These are phyloP conservation scores for Solanum clarkiae DNA, from an alignment of 257 asterid genomes.

Conservation along the genomic window DNA sequence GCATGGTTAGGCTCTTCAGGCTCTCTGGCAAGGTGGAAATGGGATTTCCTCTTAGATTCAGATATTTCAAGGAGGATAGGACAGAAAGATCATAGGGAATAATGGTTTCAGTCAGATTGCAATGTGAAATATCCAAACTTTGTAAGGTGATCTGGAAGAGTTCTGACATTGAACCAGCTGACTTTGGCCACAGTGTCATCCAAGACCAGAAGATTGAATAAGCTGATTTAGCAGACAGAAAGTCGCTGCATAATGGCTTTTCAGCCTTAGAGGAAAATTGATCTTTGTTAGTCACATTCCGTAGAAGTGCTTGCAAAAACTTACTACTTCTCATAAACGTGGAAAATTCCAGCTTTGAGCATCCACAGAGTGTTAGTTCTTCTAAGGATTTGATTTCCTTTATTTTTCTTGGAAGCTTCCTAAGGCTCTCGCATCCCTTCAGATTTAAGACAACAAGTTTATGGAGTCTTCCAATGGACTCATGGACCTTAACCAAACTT, in stretches of 20 bases:
- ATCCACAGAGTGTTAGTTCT: neutral
- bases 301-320: neutral
- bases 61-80: neutral
- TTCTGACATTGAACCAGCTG: neutral
- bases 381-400: neutral
- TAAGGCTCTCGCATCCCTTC: neutral
- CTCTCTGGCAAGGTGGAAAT: neutral
- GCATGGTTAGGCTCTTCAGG: neutral
- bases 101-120: neutral
- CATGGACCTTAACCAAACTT: constrained; percentile 1
- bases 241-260: neutral
- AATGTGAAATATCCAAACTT: neutral
- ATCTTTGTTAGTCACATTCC: neutral
- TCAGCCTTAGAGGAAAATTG: neutral
- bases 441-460: neutral
- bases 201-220: neutral
- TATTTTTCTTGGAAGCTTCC: neutral
- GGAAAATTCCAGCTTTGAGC: neutral
- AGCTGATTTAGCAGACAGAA: neutral
- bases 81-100: neutral
- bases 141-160: neutral
- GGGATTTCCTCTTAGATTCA: neutral
- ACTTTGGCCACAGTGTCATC: neutral
- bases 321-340: neutral
- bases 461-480: neutral